Evolutionary conservation across 1,139 yeast genomes (phyloP), one percentile per base, ranked within the genome.

Genomic region (Schwanniomyces etchellsii): DNA sequence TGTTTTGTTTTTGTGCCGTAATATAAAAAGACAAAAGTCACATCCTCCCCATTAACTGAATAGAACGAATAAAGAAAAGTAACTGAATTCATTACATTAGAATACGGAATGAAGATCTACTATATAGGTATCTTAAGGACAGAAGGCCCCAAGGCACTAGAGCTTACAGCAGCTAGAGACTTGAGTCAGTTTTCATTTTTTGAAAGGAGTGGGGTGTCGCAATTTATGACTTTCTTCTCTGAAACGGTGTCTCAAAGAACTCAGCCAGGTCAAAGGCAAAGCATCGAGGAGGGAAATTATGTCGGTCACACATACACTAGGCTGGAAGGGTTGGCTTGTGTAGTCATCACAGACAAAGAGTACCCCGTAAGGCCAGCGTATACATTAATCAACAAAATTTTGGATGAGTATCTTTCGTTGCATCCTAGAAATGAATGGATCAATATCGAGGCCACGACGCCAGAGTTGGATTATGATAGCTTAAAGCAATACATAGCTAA

Each of bases 321-420:
- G 43, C 62, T 82, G 20, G 98, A 93, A 57, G 97, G 97, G 2
- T 54, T 91, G 29, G 83, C 95, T n/a, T 95, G 95, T 40, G 95
- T 91, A 17, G 64, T 91, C 37, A 84, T 93, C 53, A 78, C 95
- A 30, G 99, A 91, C 56, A 83, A 83, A 55, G 96, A 91, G 46
- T 91, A 91, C 57, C 98, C 98, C 2, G 89, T 85, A 14, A 75
- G 98, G 52, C 97, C 96, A n/a, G 98, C 96, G 1, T 91, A 86
- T 60, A 82, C 96, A 3, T 67, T 91, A 41, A 73, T 91, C 49
- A 91, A 89, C 70, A 91, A 88, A 64, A 66, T 91, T 14, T 70
- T 88, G 47, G 98, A 91, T 47, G 97, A 91, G 56, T 91, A 86
- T 58, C 64, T 89, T 37, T 71, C 89, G 16, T 77, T 82, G 40